Conservation (phyloP, 257 asterid species). For the Eucommia ulmoides region DNA sequence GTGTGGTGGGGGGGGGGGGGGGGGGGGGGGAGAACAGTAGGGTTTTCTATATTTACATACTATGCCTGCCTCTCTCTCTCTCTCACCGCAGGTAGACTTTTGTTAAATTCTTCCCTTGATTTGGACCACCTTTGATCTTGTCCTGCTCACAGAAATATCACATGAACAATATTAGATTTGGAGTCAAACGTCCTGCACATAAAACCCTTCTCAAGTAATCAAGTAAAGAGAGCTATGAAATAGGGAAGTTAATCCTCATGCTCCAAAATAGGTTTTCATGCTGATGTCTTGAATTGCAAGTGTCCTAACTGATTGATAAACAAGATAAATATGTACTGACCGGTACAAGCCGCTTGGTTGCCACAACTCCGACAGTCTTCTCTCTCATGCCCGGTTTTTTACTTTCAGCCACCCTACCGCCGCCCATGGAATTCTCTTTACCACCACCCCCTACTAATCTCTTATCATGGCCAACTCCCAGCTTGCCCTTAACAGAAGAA, state of each 20-base stretch:
- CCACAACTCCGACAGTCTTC: slow-evolving; percentile 9
- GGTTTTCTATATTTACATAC: neutral
- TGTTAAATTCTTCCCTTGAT: slow-evolving; percentile 9
- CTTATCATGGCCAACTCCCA: slow-evolving; percentile 4
- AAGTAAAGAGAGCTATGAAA: neutral
- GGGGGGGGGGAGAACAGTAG: neutral
- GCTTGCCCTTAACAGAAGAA: slow-evolving; percentile 11
- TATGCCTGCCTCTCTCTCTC: neutral
- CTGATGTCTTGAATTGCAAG: neutral
- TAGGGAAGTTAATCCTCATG: neutral
- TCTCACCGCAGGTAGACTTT: slow-evolving; percentile 15
- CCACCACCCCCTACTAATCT: slow-evolving; percentile 13
- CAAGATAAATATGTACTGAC: slow-evolving; percentile 15
- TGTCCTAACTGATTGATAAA: neutral
- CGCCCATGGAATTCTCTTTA: slow-evolving; percentile 23
- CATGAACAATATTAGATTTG: too few relatives aligned
- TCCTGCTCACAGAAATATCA: too few relatives aligned
- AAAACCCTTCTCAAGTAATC: neutral
- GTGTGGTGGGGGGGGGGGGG: too few relatives aligned
- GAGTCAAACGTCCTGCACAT: neutral
- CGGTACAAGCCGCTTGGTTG: slow-evolving; percentile 7
- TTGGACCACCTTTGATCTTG: slow-evolving; percentile 7
- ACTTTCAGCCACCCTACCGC: slow-evolving; percentile 4
- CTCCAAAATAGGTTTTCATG: neutral
- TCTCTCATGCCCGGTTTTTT: slow-evolving; percentile 9